Base-by-base conservation (phyloP, 73 alveolate genomes). In the Paramecium sonneborni region DNA sequence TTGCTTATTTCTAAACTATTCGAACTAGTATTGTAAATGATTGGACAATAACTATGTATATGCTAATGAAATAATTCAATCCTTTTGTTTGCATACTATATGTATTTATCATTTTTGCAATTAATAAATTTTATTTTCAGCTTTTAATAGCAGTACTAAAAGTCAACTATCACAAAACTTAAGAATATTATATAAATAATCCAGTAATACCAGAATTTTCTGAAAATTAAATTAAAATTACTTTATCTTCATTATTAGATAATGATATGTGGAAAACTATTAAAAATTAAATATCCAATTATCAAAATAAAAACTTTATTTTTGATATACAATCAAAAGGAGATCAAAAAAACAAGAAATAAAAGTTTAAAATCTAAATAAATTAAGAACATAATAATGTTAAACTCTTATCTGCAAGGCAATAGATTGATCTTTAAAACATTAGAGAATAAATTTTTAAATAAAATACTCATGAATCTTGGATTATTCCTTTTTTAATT, bases 41-140 rank as follows among this genome's bases (percentile, higher is more conserved):
- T 62, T 62, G 84, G 84, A 62, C 84, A 62, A 62, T 62, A 62
- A 18, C 84, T 3, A 62, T 62, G 84, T 62, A 62, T 9, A 62
- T 62, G 84, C 84, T 62, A 62, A 62, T 62, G 84, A 62, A 62
- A 62, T 62, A 62, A 30, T 62, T 62, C 28, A 20, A 62, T 62
- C 84, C 84, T 6, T 21, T 62, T 4, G 41, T 62, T 9, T 62
- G 84, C 10, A n/a, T 62, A 62, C 11, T n/a, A 4, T 62, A 62
- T 26, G 28, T 62, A n/a, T 23, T 62, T 2, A 62, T 62, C 1
- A 62, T 23, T 4, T 62, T 62, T 62, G 28, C 28, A n/a, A 11
- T 62, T 3, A 30, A 62, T 62, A 62, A 62, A 62, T 62, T 62
- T 62, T 62, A 30, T 26, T 62, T 62, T 9, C 11, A 62, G 28